A percentile compares a stretch with the other conserved stretches of the same genome.
Conservation (phyloP, 495 filamentous ascomycete genomes). For the Aspergillus funiculosus region DNA sequence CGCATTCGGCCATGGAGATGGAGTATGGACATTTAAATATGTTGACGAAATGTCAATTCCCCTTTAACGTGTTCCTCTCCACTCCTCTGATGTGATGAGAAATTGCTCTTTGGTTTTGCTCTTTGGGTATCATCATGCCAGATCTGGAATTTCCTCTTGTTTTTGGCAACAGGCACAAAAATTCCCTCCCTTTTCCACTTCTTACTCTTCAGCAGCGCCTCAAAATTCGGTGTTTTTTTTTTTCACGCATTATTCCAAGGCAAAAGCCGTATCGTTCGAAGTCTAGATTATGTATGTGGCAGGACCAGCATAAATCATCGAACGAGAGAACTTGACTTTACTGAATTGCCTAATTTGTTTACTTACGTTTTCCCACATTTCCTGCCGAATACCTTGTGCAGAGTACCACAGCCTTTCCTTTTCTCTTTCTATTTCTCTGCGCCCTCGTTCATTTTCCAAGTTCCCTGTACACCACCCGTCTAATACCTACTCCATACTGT, state of each 20-base stretch:
- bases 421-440: background rate
- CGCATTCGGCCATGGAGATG: slow-evolving; percentile 41
- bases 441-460: background rate
- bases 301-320: background rate
- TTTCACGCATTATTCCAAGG: no score
- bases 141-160: background rate
- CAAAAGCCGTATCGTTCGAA: background rate
- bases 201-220: no score
- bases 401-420: background rate
- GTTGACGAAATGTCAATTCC: background rate
- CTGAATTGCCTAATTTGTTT: background rate
- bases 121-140: background rate
- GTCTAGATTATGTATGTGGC: background rate
- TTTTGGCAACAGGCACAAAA: no score
- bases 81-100: background rate
- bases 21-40: slow-evolving; percentile 48
- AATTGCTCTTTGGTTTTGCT: background rate
- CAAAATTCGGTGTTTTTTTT: no score
- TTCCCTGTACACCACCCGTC: no score
- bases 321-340: background rate
- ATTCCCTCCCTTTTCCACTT: no score
- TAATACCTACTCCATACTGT: no score
- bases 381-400: slow-evolving; percentile 1
- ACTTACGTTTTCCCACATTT: background rate
- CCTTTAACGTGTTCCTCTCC: background rate